These are phyloP conservation scores for Saturnispora besseyi DNA, from an alignment of 805 yeast species.

Conservation along the genomic window DNA sequence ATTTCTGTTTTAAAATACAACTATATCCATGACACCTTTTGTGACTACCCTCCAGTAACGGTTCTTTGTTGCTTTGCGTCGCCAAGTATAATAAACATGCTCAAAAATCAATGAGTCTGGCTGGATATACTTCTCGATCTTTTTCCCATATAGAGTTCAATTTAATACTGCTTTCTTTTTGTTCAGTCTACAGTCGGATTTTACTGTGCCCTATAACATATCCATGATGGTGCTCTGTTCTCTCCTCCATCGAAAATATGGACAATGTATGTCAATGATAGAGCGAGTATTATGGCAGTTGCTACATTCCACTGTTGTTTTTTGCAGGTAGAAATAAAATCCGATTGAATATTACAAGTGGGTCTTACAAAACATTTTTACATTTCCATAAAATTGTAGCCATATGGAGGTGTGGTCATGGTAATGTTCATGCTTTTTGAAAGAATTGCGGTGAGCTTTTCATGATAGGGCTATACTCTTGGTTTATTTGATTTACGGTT, in stretches of 20 bases:
- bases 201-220: conserved; percentile 8
- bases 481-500: conserved; percentile 33
- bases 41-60: too few relatives aligned
- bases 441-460: conserved; percentile 50
- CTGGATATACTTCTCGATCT: conserved; percentile 9
- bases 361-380: conserved; percentile 35
- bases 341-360: conserved; percentile 34
- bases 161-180: conserved; percentile 6
- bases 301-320: conserved; percentile 32
- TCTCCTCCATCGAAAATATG: conserved; percentile 25
- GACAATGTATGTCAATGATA: conserved; percentile 20
- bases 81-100: too few relatives aligned
- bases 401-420: conserved; percentile 34
- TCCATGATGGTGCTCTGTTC: conserved; percentile 15
- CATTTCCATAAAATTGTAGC: conserved; percentile 62
- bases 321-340: conserved; percentile 42
- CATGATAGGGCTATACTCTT: conserved; percentile 19
- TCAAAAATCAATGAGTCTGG: conserved; percentile 8
- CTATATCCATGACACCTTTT: too few relatives aligned
- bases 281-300: conserved; percentile 34
- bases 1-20: too few relatives aligned
- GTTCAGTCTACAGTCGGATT: conserved; percentile 9
- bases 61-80: too few relatives aligned
- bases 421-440: conserved; percentile 40
- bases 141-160: conserved; percentile 10